Percentiles rank a stretch among this genome's conserved stretches.
phyloP scores from a whole-genome alignment of 2,329 filamentous ascomycete genomes.

The Alternaria ventricosa region DNA sequence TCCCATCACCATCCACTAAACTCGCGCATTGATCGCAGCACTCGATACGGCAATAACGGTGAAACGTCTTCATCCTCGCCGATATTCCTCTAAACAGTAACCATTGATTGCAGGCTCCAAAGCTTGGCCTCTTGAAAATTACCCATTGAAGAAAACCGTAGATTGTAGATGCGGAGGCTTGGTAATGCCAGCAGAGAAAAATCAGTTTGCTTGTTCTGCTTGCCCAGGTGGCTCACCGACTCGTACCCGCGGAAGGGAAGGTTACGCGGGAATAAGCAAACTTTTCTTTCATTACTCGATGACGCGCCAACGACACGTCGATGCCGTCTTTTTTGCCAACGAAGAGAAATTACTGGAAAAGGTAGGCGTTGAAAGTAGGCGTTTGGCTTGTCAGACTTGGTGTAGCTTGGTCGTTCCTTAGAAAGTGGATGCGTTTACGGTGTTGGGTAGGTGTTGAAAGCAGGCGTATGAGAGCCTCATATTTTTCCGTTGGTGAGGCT shows the following conservation, averaged over 20 bases:
- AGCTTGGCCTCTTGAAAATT: constrained; percentile 7
- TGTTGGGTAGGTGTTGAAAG: constrained; percentile 15
- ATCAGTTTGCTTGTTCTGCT: not conserved
- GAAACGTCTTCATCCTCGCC: not conserved
- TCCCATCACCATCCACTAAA: not conserved
- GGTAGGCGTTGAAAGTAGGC: constrained; percentile 12
- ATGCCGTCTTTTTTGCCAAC: not conserved
- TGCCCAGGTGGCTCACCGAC: not conserved
- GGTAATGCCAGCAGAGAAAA: constrained; percentile 5
- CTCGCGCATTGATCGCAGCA: not conserved
- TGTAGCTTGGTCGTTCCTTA: not conserved
- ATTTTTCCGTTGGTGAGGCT: not conserved
- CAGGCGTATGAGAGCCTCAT: constrained; percentile 14
- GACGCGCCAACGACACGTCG: not conserved
- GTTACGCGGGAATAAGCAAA: constrained; percentile 4
- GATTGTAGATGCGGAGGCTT: constrained; percentile 10
- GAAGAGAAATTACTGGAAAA: not conserved
- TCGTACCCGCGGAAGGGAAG: not conserved
- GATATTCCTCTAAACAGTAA: constrained; percentile 10
- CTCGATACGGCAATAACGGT: not conserved
- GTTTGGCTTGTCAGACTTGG: constrained; percentile 12
- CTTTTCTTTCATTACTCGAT: not conserved
- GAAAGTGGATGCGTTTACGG: not conserved
- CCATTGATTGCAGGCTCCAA: constrained; percentile 7
- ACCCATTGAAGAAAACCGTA: constrained; percentile 1